Base-by-base conservation (phyloP, 2,329 filamentous ascomycete genomes). In the Neofusicoccum sp. region DNA sequence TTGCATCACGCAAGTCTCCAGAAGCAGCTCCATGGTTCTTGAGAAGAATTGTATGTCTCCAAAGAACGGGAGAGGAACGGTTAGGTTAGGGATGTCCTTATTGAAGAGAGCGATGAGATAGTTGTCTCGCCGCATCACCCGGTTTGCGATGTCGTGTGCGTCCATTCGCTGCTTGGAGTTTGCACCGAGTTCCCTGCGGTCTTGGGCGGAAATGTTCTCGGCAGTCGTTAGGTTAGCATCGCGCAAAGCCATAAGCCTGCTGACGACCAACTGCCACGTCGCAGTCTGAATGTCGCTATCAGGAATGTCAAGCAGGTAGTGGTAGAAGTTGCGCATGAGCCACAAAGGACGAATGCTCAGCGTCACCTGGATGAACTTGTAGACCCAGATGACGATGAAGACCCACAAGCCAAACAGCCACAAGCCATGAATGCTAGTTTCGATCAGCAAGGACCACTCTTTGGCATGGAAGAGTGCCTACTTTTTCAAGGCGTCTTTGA, bases 31-130 rank as follows among this genome's bases (percentile, higher is more conserved):
- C 65, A 98, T 83, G 1, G 92, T 96, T 69, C 89, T 89, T 0
- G 95, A 97, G 71, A 97, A 94, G 60, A 97, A 82, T 67, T 94
- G 91, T 28, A 90, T 86, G 47, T 88, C 88, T 43, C 88, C 85
- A 2, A 97, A 71, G 66, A 97, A 93, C 0, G 95, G 95, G 2
- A 99, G 77, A 1, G 92, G 92, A 2, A 97, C 84, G 0, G 91
- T 93, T 49, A 98, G 81, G 72, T 99, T 89, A 45, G 99, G 78
- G 41, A 98, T 87, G 65, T 98, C 95, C 76, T 99, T 98, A 81
- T 99, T 99, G 79, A 98, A 92, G 71, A 99, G 83, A 4, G 95
- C 95, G 70, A 99, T 97, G 66, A 97, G 85, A 71, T 97, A 99
- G 72, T 99, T 99, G 66, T 97, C 94, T 72, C 92, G 90, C 64